Base-by-base conservation (phyloP, 1,284 basidiomycete species). In the Ceratobasidium sp. region DNA sequence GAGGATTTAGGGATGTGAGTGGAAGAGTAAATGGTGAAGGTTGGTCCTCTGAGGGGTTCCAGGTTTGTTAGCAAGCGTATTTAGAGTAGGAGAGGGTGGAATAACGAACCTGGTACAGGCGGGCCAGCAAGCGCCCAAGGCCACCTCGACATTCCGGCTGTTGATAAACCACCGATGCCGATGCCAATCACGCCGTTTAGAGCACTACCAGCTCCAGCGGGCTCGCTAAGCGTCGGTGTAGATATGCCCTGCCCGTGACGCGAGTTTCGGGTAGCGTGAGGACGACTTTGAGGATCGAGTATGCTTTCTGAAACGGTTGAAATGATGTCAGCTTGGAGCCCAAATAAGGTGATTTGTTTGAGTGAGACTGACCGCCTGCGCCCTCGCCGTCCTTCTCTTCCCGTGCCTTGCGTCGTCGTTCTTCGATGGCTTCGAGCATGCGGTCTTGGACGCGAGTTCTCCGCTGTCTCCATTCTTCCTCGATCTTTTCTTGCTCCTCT, bases 371-470 rank as follows among this genome's bases (percentile, higher is more conserved):
- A 77, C 75, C 75, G 39, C 75, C 87, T 28, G 89, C 90, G 39
- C 93, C 93, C 81, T 95, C 93, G 72, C 93, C 92, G 79, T 94
- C 93, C 82, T 94, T 94, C 86, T 95, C 93, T 80, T 95, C 94
- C 78, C 94, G 87, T 39, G 94, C 94, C 77, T 92, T 86, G 80
- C 91, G 87, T 77, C 93, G 85, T 40, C 93, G 87, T 82, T 95
- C 94, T 84, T 95, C 94, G 80, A 95, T 93, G 23, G 94, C 92
- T 82, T 95, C 94, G n/a, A 94, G 84, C 68, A 95, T 85, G 26
- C 93, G 87, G 82, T 94, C 93, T 26, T 91, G 86, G 20, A 95
- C 91, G 40, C 91, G 86, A 42, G 93, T 92, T 61, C 91, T 86
- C 2, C 93, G 94, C 73, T 89, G 88, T 80, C 87, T 88, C 91